A percentile compares a stretch with the other conserved stretches of the same genome.
These are phyloP conservation scores for Jasminum sambac DNA, from an alignment of 257 asterid genomes.

Conservation along the genomic window DNA sequence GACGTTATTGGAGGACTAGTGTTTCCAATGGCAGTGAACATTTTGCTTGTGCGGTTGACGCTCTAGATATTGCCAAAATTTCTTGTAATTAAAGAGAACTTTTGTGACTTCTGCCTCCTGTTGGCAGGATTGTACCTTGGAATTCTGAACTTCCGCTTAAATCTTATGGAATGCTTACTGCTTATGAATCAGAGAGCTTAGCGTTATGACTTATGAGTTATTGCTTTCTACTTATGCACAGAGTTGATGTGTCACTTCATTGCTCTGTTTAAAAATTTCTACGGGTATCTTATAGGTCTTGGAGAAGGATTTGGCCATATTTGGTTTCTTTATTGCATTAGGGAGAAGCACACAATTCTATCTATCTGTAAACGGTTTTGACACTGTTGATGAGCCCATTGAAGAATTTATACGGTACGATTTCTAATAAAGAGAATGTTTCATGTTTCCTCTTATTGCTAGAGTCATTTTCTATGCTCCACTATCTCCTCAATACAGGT, in stretches of 20 bases:
- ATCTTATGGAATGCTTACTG: slow-evolving; percentile 6
- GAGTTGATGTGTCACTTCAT: slow-evolving; percentile 17
- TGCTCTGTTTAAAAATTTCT: slow-evolving; percentile 10
- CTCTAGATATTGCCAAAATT: slow-evolving; percentile 17
- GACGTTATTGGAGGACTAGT: not conserved
- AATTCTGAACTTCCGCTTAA: slow-evolving; percentile 7
- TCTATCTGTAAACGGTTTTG: slow-evolving; percentile 73
- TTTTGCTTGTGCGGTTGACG: not conserved
- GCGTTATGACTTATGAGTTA: slow-evolving; percentile 20
- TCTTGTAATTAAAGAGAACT: not conserved
- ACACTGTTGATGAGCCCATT: slow-evolving; percentile 59
- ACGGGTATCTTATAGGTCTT: slow-evolving; percentile 55
- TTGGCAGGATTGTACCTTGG: slow-evolving; percentile 11
- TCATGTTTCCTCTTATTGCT: slow-evolving; percentile 17
- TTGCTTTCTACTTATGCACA: slow-evolving; percentile 12
- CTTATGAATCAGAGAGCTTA: not conserved
- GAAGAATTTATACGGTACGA: slow-evolving; percentile 82
- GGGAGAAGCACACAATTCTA: slow-evolving; percentile 84
- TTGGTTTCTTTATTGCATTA: slow-evolving; percentile 95
- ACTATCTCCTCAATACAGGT: slow-evolving; percentile 52
- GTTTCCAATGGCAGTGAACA: not conserved
- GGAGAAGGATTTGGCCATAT: slow-evolving; percentile 92
- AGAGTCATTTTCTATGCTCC: slow-evolving; percentile 4
- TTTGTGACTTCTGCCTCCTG: slow-evolving; percentile 9
- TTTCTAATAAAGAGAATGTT: slow-evolving; percentile 24